Base-by-base conservation (phyloP, 371 early-diverging fungal species). In the Batrachochytrium dendrobatidis region DNA sequence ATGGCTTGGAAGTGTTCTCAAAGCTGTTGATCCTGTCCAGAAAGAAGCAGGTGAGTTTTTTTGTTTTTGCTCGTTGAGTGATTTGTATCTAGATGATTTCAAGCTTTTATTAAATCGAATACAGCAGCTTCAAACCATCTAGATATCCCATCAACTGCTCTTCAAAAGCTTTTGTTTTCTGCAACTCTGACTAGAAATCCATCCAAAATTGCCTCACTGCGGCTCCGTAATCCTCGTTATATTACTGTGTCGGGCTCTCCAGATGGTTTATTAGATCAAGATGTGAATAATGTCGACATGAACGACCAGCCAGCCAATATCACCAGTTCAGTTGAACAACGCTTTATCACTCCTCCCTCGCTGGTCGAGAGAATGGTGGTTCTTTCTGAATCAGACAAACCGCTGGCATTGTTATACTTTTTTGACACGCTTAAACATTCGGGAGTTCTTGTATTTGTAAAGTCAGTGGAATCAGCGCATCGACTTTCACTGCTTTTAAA, bases 151-250 rank as follows among this genome's bases (percentile, higher is more conserved):
- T 53, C 20, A 25, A 33, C 65, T 25, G 70, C 62, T 2, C 54
- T 75, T 28, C 70, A 70, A 39, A 95, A 96, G 74, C 78, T 94
- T 0, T 71, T 96, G 12, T 95, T 95, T 61, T 92, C 92, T 2
- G 97, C 95, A 8, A 95, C 96, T 0, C 69, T 96, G 58, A 93
- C 95, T 0, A 82, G 89, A 43, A 87, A 96, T 58, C 95, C 97
- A 0, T 91, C 88, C 51, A 92, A 93, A 62, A 83, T 97, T 56
- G 91, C 91, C 12, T 78, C 82, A 17, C 75, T 97, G 8, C 83
- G 86, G 56, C 75, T 97, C 33, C 31, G 53, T 28, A 32, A 72
- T 25, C 79, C 79, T 5, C n/a, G 45, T 1, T 75, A 71, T 52
- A 70, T 78, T 55, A 60, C 75, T 18, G 71, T 75, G 26, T 56